Evolutionary conservation across 208 protist species (phyloP).

Genomic region (Tritrichomonas musculus): DNA sequence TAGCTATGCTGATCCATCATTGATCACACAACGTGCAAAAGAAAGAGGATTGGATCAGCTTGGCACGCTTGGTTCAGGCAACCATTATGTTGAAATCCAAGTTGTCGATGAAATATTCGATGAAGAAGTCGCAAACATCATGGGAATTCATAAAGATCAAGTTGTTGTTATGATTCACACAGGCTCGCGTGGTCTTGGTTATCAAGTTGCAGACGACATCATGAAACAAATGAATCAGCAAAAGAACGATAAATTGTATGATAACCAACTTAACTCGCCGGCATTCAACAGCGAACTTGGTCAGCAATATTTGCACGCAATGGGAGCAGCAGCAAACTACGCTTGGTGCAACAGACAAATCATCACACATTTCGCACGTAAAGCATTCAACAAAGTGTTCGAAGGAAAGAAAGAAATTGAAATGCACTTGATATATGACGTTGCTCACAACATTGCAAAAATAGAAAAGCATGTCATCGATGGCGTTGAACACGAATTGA

Average conservation of each 20-base stretch:
- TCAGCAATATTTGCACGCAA: constrained; percentile 62
- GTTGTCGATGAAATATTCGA: constrained; percentile 71
- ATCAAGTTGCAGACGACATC: constrained; percentile 64
- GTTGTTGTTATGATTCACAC: constrained; percentile 70
- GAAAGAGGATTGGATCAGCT: no score
- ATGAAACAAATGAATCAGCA: constrained; percentile 42
- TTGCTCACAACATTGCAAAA: no score
- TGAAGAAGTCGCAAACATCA: constrained; percentile 55
- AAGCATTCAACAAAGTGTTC: constrained; percentile 58
- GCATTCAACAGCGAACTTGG: constrained; percentile 61
- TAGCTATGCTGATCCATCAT: constrained; percentile 57
- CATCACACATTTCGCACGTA: constrained; percentile 65
- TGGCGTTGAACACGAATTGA: no score
- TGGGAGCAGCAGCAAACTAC: constrained; percentile 69
- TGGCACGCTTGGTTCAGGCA: no score
- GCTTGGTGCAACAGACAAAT: constrained; percentile 61
- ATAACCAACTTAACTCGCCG: constrained; percentile 66
- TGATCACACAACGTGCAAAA: constrained; percentile 63
- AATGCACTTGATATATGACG: no score
- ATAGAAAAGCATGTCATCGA: no score
- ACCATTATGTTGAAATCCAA: constrained; percentile 67
- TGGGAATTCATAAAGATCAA: constrained; percentile 66
- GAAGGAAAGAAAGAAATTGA: constrained; percentile 57
- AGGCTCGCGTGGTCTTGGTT: constrained; percentile 68
- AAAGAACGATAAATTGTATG: constrained; percentile 53